A percentile compares a stretch with the other conserved stretches of the same genome.
phyloP scores from a whole-genome alignment of 306 rosid genomes.

The Cucumis sativus region DNA sequence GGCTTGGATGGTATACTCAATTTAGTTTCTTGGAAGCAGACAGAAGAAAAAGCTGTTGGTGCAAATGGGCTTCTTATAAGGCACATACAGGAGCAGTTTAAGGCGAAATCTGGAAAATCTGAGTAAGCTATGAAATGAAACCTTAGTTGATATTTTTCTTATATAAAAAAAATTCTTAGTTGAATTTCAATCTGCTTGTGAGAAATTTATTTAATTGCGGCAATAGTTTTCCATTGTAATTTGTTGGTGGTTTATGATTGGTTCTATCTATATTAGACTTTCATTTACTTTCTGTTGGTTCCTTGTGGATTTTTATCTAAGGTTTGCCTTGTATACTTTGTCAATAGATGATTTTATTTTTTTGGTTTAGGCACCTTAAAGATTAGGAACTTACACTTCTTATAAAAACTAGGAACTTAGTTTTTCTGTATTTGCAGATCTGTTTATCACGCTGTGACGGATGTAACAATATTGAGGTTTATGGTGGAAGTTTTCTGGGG shows the following conservation, averaged over 20 bases:
- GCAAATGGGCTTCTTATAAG: conserved; percentile 91
- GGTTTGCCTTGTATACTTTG: neutral
- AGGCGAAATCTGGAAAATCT: conserved; percentile 87
- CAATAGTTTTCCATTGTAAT: neutral
- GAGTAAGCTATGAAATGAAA: conserved; percentile 54
- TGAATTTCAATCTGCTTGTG: neutral
- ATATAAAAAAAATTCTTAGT: too few relatives aligned
- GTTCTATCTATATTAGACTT: neutral
- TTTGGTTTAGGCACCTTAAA: neutral
- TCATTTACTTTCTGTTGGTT: neutral
- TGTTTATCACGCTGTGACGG: conserved; percentile 77
- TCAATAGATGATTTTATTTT: neutral
- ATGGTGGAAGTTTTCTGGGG: conserved; percentile 99
- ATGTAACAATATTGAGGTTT: conserved; percentile 90
- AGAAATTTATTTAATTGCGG: neutral
- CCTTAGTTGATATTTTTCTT: neutral
- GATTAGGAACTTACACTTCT: conserved; percentile 7
- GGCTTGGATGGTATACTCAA: conserved; percentile 95
- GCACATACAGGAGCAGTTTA: conserved; percentile 93
- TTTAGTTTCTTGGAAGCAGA: conserved; percentile 91
- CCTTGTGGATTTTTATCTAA: neutral
- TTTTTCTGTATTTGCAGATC: conserved; percentile 49
- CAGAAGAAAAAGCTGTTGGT: conserved; percentile 90
- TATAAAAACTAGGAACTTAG: conserved; percentile 2
- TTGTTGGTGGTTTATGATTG: neutral